Evolutionary conservation across 495 filamentous ascomycete species (phyloP).

Genomic region (Lasiosphaeris hirsuta): DNA sequence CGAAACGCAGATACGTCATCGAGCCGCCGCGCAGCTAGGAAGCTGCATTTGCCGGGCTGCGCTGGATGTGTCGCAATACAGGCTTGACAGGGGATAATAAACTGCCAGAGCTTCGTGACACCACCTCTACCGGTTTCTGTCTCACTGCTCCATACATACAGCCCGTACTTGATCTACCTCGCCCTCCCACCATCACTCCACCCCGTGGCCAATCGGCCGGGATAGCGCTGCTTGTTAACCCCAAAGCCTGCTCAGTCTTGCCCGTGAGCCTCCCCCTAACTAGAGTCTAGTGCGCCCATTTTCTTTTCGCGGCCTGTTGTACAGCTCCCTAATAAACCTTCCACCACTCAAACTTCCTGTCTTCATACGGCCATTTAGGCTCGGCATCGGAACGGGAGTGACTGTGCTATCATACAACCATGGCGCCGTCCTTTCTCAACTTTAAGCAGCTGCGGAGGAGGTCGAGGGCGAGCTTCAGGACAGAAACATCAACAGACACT

Average conservation of each 20-base stretch:
- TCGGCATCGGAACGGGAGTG: too few species aligned
- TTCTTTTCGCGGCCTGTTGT: too few species aligned
- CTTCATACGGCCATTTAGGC: background rate
- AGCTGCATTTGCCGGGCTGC: background rate
- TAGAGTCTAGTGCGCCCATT: too few species aligned
- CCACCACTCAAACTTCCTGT: background rate
- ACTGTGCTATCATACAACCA: constrained; percentile 13
- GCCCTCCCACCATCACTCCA: background rate
- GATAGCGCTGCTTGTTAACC: background rate
- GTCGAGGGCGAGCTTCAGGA: constrained; percentile 63
- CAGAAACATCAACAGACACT: constrained; percentile 50
- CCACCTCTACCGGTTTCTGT: background rate
- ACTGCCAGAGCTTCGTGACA: background rate
- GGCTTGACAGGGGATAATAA: constrained; percentile 2
- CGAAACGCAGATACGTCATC: background rate
- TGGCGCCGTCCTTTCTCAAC: constrained; percentile 63
- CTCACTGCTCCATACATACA: background rate
- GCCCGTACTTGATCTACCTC: background rate
- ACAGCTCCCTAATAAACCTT: too few species aligned
- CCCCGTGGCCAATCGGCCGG: background rate
- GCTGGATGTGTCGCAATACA: constrained; percentile 2
- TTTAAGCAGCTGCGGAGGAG: constrained; percentile 70
- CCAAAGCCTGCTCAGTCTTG: background rate
- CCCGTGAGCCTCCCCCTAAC: background rate
- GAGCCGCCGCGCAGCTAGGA: background rate